phyloP scores from a whole-genome alignment of 1,284 basidiomycete species.

The Ganoderma sinense region DNA sequence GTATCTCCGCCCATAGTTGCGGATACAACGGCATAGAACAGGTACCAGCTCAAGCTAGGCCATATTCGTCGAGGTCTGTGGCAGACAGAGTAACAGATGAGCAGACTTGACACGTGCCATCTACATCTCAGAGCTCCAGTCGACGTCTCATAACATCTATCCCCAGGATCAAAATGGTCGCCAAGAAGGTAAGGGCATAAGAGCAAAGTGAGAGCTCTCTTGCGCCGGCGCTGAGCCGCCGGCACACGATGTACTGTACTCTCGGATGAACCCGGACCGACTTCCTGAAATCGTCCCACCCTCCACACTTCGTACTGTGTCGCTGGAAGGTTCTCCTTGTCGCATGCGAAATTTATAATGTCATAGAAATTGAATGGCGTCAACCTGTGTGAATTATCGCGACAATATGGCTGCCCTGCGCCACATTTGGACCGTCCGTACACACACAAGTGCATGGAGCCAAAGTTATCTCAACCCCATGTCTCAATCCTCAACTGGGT shows the following conservation, averaged over 20 bases:
- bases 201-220: neutral
- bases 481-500: neutral
- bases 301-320: neutral
- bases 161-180: no score
- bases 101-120: no score
- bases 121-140: no score
- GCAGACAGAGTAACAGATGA: no score
- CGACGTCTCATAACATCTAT: neutral
- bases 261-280: neutral
- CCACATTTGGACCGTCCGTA: neutral
- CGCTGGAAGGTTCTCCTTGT: neutral
- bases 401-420: neutral
- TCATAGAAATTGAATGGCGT: no score
- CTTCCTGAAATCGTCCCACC: neutral
- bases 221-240: neutral
- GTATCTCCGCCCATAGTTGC: neutral
- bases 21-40: no score
- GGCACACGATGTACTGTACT: neutral
- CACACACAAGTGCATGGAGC: neutral
- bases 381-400: neutral
- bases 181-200: neutral
- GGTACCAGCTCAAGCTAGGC: no score
- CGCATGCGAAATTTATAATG: no score
- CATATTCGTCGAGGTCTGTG: no score
- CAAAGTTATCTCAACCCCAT: neutral